Base-by-base conservation (phyloP, 2,329 filamentous ascomycete genomes). In the Penicillium sumatraense region DNA sequence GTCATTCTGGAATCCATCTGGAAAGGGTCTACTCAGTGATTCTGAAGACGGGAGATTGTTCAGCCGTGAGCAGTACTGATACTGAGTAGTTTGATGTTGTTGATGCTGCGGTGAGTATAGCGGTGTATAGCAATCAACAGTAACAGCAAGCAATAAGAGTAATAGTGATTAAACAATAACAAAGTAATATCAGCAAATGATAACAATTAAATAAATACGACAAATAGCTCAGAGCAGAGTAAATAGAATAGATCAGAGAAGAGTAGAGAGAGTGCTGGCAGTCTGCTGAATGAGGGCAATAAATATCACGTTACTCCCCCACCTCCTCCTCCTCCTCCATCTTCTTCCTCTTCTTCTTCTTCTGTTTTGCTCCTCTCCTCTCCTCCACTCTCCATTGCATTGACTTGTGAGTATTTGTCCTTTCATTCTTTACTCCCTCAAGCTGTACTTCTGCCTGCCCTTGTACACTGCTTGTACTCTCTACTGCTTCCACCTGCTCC, bases 221-320 rank as follows among this genome's bases (percentile, higher is more conserved):
- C 14, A 31, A 31, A n/a, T 21, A 40, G n/a, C 18, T 41, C 20
- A n/a, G n/a, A n/a, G 7, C 5, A 23, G 38, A 5, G 8, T 38
- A 38, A 38, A 26, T 24, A 23, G 11, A 24, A 14, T 41, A 21
- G 9, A 38, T 18, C 6, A 38, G 2, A 20, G 35, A 20, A 4
- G 3, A 40, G 36, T 7, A n/a, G 36, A 42, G 11, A 9, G 5
- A 13, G 21, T 13, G 26, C 21, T 42, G 10, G 18, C 5, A 23
- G 38, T 41, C 20, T 23, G 24, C 10, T 26, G 14, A 6, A 16
- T 21, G 16, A 44, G 45, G 38, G n/a, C n/a, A 20, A 53, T 60
- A 57, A 57, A 59, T 55, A 59, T 61, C 59, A 59, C 56, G 59
- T 47, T 47, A 61, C 56, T 57, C 51, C 49, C 53, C 56, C 56